Base-by-base conservation (phyloP, 345 rosid species). In the Euphorbia tirucalli region DNA sequence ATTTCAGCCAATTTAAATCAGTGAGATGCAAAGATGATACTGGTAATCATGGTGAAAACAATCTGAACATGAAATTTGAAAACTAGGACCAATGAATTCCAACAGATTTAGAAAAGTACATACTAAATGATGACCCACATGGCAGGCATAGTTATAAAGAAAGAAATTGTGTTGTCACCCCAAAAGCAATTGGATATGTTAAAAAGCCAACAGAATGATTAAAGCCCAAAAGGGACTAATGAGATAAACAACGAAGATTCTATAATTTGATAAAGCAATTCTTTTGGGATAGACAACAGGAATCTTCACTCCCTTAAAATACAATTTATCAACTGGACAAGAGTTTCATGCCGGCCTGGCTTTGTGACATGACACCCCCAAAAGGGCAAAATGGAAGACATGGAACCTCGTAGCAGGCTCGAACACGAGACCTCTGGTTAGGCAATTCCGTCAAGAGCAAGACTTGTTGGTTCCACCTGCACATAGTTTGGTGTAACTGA, bases 211-310 rank as follows among this genome's bases (percentile, higher is more conserved):
- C 25, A 55, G 59, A n/a, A 55, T 55, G 59, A 55, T 55, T n/a
- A n/a, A 22, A 8, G 28, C n/a, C 59, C 59, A 0, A 21, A 55
- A 22, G 25, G 24, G n/a, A 55, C 4, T 14, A 11, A 27, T 66
- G 27, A 28, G 14, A 18, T 27, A 4, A 27, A 6, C 65, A 35
- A 16, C 19, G 44, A 61, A 7, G 21, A 32, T 1, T 57, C 14
- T 28, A 15, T 49, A 49, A 58, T 14, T 7, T 4, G 37, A 3
- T 58, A 27, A 58, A 4, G 4, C 39, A 7, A 22, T n/a, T 63
- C 22, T 27, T 63, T 37, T 63, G 49, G n/a, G 19, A 41, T 37
- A 63, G 66, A 62, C 66, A 62, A n/a, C 1, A 11, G 48, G 66
- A 62, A 62, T 62, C 49, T 62, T 32, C 46, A 35, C 3, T 27